phyloP scores from a whole-genome alignment of 2,329 filamentous ascomycete genomes.

The Trichothecium roseum region DNA sequence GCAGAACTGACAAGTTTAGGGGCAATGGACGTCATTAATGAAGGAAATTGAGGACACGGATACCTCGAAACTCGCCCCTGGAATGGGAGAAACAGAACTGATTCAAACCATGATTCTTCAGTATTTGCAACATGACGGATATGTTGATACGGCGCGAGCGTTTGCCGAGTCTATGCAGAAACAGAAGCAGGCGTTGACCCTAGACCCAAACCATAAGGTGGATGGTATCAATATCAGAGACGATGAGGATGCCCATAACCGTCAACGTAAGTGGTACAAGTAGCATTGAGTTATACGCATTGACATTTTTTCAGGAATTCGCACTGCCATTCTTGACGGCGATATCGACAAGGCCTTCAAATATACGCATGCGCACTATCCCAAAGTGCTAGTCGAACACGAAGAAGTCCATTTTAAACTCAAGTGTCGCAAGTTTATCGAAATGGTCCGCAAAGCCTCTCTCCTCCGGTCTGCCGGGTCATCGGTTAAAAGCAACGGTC shows the following conservation, averaged over 20 bases:
- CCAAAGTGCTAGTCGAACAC: constrained; percentile 68
- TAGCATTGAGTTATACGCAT: constrained; percentile 4
- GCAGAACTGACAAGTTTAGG: constrained; percentile 24
- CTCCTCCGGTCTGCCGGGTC: constrained; percentile 42
- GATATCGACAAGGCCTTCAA: constrained; percentile 88
- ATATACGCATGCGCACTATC: constrained; percentile 68
- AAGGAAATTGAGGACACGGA: constrained; percentile 48
- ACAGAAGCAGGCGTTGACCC: constrained; percentile 61
- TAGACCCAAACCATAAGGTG: constrained; percentile 40
- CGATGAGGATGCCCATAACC: constrained; percentile 74
- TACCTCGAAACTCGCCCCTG: constrained; percentile 50
- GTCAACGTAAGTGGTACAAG: constrained; percentile 56
- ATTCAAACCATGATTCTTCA: constrained; percentile 75
- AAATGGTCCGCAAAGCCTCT: constrained; percentile 74
- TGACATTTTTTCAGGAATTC: constrained; percentile 52
- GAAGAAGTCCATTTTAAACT: constrained; percentile 81
- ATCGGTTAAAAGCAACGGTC: constrained; percentile 23
- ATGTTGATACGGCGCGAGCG: constrained; percentile 81
- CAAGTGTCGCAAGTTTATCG: constrained; percentile 84
- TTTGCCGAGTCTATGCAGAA: constrained; percentile 73
- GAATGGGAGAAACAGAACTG: constrained; percentile 62
- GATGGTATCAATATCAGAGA: constrained; percentile 60
- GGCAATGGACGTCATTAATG: constrained; percentile 49
- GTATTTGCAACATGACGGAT: constrained; percentile 90
- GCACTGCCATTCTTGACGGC: constrained; percentile 77